These are phyloP conservation scores for Mastigamoeba balamuthi DNA, from an alignment of 78 protist species.

Conservation along the genomic window DNA sequence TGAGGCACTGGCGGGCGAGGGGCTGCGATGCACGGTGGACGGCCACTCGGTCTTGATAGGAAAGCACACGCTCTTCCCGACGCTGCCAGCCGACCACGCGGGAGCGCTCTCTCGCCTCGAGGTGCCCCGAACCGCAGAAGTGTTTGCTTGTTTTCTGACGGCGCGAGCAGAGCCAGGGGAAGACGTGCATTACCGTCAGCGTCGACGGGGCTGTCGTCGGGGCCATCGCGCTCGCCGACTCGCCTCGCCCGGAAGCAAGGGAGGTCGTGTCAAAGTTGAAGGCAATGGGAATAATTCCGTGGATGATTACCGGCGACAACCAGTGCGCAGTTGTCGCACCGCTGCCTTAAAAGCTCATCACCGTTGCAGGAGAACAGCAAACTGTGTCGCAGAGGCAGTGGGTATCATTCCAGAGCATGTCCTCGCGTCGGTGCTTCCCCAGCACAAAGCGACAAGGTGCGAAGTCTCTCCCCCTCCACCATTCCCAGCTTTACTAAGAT, in stretches of 20 bases:
- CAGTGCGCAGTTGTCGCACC: conserved; percentile 10
- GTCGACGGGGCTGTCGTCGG: conserved; percentile 28
- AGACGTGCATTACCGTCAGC: conserved; percentile 44
- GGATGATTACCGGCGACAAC: conserved; percentile 89
- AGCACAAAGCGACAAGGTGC: background rate
- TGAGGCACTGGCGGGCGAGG: conserved; percentile 35
- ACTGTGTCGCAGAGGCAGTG: background rate
- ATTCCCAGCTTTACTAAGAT: background rate
- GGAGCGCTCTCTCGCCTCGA: background rate
- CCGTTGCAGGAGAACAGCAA: conserved; percentile 19
- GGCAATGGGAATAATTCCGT: conserved; percentile 15
- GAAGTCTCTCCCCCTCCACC: background rate
- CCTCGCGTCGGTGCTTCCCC: background rate
- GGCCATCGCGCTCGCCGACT: conserved; percentile 33
- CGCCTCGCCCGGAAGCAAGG: conserved; percentile 58
- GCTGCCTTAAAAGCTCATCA: too few relatives aligned
- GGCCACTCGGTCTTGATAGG: background rate
- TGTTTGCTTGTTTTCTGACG: background rate
- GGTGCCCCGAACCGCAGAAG: background rate
- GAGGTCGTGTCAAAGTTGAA: conserved; percentile 28
- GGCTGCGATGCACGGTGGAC: conserved; percentile 3
- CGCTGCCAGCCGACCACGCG: background rate
- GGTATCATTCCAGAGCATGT: background rate
- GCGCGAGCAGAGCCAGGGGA: conserved; percentile 31
- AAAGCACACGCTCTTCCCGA: background rate